phyloP scores from a whole-genome alignment of 2,329 filamentous ascomycete species.

The Aspergillus ruber region DNA sequence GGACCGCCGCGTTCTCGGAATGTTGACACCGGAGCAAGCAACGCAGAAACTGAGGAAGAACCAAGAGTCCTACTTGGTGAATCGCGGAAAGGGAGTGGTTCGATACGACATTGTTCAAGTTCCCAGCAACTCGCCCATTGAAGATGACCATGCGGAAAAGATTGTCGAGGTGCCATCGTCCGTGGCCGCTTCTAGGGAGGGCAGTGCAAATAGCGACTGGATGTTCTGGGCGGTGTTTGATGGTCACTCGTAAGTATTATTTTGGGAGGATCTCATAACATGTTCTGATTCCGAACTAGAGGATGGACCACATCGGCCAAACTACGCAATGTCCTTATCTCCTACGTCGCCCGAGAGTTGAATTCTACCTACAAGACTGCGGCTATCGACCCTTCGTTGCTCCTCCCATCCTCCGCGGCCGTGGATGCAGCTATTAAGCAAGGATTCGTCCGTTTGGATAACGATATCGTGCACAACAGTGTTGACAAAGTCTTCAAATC shows the following conservation, averaged over 20 bases:
- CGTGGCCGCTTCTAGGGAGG: constrained; percentile 49
- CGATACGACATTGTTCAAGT: constrained; percentile 93
- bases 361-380: constrained; percentile 84
- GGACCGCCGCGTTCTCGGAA: constrained; percentile 82
- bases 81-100: constrained; percentile 81
- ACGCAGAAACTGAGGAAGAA: constrained; percentile 81
- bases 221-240: constrained; percentile 99
- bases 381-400: constrained; percentile 48
- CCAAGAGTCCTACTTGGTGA: constrained; percentile 87
- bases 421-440: constrained; percentile 89
- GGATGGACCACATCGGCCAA: constrained; percentile 99
- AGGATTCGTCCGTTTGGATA: constrained; percentile 79
- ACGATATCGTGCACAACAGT: constrained; percentile 91
- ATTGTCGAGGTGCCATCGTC: constrained; percentile 79
- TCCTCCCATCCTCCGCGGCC: constrained; percentile 67
- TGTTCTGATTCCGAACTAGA: constrained; percentile 40
- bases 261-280: constrained; percentile 1
- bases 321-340: constrained; percentile 84
- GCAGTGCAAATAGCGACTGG: constrained; percentile 70
- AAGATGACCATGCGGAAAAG: constrained; percentile 97
- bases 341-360: constrained; percentile 84
- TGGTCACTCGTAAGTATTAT: constrained; percentile 69
- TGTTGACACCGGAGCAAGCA: constrained; percentile 92
- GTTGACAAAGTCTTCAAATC: constrained; percentile 86
- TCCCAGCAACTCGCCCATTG: constrained; percentile 93